phyloP scores from a whole-genome alignment of 2,329 filamentous ascomycete genomes.

The Berkeleyomyces basicola region DNA sequence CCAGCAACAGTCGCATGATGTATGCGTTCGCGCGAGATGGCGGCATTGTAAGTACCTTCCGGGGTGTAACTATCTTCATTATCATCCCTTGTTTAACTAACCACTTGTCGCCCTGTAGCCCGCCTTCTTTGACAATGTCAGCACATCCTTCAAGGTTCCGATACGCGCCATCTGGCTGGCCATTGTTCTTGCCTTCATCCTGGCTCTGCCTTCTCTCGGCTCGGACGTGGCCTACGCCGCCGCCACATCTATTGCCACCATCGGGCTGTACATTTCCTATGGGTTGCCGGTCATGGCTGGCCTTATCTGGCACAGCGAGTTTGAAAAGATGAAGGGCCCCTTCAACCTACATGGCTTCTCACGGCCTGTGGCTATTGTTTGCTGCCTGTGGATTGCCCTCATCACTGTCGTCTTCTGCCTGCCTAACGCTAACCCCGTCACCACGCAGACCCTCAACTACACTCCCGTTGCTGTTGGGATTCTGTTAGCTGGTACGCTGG shows the following conservation, averaged over 20 bases:
- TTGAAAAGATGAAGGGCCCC: conserved; percentile 34
- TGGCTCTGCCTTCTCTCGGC: conserved; percentile 38
- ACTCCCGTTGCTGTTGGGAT: conserved; percentile 43
- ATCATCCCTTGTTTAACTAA: background rate
- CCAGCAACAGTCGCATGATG: conserved; percentile 41
- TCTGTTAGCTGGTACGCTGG: conserved; percentile 30
- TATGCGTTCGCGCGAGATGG: conserved; percentile 39
- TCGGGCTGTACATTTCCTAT: conserved; percentile 42
- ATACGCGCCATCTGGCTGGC: conserved; percentile 40
- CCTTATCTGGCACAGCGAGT: conserved; percentile 33
- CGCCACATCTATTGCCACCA: conserved; percentile 41
- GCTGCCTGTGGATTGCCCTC: conserved; percentile 34
- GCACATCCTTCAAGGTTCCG: conserved; percentile 31
- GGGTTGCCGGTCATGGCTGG: conserved; percentile 39
- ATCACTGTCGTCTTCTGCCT: conserved; percentile 42
- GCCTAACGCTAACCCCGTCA: conserved; percentile 37
- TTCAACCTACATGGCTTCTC: conserved; percentile 34
- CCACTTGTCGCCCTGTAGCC: conserved; percentile 19
- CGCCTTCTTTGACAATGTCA: conserved; percentile 37
- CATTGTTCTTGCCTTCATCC: conserved; percentile 34
- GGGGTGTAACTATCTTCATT: background rate
- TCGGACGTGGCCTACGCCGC: conserved; percentile 38
- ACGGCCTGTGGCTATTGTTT: conserved; percentile 29
- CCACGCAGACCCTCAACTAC: conserved; percentile 40
- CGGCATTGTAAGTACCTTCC: conserved; percentile 26